These are phyloP conservation scores for Warburgia ugandensis DNA, from an alignment of 164 flowering plant species.

Conservation along the genomic window DNA sequence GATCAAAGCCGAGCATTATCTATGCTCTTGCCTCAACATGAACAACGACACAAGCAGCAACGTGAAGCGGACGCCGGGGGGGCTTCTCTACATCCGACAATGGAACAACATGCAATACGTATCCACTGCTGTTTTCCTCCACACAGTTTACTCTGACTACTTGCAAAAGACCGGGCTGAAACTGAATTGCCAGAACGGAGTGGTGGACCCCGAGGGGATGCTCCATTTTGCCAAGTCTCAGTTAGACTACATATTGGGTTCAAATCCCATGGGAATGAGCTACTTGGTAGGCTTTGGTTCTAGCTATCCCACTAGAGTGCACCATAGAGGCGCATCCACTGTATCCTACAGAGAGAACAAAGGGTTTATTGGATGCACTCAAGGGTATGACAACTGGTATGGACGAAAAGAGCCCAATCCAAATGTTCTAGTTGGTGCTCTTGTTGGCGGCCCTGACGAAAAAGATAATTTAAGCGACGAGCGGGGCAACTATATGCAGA, in stretches of 20 bases:
- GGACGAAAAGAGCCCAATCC: conserved; percentile 56
- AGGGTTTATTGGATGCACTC: conserved; percentile 96
- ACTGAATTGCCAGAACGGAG: conserved; percentile 39
- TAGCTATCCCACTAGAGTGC: conserved; percentile 65
- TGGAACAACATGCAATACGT: conserved; percentile 99
- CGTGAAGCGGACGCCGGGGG: conserved; percentile 65
- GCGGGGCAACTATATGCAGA: conserved; percentile 77
- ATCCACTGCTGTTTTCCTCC: conserved; percentile 67
- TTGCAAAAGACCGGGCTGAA: conserved; percentile 26
- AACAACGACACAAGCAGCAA: conserved; percentile 44
- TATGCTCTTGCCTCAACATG: conserved; percentile 69
- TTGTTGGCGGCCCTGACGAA: conserved; percentile 87
- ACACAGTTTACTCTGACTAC: conserved; percentile 58
- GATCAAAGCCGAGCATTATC: conserved; percentile 65
- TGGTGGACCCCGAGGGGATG: conserved; percentile 38
- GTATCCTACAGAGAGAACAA: conserved; percentile 53
- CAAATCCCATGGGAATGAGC: conserved; percentile 76
- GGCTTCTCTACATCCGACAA: conserved; percentile 63
- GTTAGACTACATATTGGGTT: conserved; percentile 79
- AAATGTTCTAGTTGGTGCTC: conserved; percentile 69
- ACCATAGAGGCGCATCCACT: conserved; percentile 89
- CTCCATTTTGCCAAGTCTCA: conserved; percentile 64
- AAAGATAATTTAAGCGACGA: conserved; percentile 59
- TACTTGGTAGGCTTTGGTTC: conserved; percentile 81
- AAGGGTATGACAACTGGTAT: conserved; percentile 92